These are phyloP conservation scores for Beta macrorhiza DNA, from an alignment of 179 eudicot species.

Conservation along the genomic window DNA sequence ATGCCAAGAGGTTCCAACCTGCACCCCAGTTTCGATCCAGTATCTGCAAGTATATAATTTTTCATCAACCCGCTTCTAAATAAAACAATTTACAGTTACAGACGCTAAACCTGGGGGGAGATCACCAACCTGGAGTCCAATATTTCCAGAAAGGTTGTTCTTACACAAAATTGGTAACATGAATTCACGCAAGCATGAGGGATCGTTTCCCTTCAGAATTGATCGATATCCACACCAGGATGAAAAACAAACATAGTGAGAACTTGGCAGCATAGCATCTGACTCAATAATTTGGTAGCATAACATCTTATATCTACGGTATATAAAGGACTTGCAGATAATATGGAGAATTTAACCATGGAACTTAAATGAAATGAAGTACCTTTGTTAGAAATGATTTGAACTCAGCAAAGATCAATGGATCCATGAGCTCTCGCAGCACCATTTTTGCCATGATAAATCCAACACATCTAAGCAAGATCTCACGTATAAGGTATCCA, in stretches of 20 bases:
- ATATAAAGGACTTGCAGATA: not conserved
- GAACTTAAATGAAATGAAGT: conserved; percentile 1
- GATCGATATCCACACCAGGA: not conserved
- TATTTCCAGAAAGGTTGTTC: conserved; percentile 64
- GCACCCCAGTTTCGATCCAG: conserved; percentile 99
- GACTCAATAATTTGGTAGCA: not conserved
- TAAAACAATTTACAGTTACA: not conserved
- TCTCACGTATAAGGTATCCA: conserved; percentile 12
- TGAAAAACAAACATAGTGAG: not conserved
- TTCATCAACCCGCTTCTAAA: not conserved
- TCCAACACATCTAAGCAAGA: conserved; percentile 74
- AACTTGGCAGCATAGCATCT: not conserved
- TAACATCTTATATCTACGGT: not conserved
- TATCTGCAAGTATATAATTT: conserved; percentile 48
- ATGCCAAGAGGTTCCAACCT: conserved; percentile 89
- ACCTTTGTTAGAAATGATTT: conserved; percentile 88
- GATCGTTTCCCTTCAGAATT: conserved; percentile 71
- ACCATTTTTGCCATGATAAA: conserved; percentile 98
- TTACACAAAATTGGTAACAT: conserved; percentile 56
- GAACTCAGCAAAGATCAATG: conserved; percentile 65
- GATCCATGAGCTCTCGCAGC: conserved; percentile 93
- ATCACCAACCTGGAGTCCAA: conserved; percentile 79
- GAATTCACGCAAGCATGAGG: conserved; percentile 95
- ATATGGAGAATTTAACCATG: not conserved
- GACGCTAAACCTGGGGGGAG: not conserved